A percentile compares a stretch with the other conserved stretches of the same genome.
These are phyloP conservation scores for Ceratocystis smalleyi DNA, from an alignment of 2,329 filamentous ascomycete genomes.

Conservation along the genomic window DNA sequence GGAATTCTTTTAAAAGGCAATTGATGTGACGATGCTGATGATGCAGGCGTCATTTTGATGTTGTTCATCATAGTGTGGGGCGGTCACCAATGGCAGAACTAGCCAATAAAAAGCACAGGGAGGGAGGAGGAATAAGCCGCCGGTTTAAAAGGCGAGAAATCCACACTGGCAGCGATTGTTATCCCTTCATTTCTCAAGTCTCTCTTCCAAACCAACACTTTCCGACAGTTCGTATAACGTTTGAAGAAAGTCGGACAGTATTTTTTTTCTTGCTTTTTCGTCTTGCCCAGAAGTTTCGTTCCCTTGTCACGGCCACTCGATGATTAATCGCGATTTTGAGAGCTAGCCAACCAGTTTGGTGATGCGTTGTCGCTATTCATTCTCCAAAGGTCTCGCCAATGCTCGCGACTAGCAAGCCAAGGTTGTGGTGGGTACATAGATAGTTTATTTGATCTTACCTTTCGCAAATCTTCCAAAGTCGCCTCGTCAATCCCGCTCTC, in stretches of 20 bases:
- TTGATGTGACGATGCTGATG: neutral
- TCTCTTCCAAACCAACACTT: neutral
- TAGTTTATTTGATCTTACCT: slow-evolving; percentile 45
- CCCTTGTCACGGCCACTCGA: neutral
- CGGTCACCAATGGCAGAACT: slow-evolving; percentile 9
- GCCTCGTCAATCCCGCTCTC: slow-evolving; percentile 82
- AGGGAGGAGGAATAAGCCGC: slow-evolving; percentile 1
- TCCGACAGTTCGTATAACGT: neutral
- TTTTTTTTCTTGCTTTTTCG: neutral
- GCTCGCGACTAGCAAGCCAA: slow-evolving; percentile 10
- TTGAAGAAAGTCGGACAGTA: too few species aligned
- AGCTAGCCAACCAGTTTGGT: neutral
- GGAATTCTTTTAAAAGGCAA: neutral
- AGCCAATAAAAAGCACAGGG: slow-evolving; percentile 10
- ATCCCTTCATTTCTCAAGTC: slow-evolving; percentile 10
- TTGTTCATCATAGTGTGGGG: slow-evolving; percentile 6
- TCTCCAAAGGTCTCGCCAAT: slow-evolving; percentile 1
- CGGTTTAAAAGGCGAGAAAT: slow-evolving; percentile 15
- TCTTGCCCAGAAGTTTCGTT: neutral
- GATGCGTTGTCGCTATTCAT: neutral
- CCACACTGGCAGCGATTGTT: slow-evolving; percentile 8
- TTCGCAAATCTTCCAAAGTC: slow-evolving; percentile 72
- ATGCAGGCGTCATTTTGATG: neutral
- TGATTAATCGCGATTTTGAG: neutral
- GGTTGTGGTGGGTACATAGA: neutral